Base-by-base conservation (phyloP, 179 eudicot genomes). In the Spinacia oleracea region DNA sequence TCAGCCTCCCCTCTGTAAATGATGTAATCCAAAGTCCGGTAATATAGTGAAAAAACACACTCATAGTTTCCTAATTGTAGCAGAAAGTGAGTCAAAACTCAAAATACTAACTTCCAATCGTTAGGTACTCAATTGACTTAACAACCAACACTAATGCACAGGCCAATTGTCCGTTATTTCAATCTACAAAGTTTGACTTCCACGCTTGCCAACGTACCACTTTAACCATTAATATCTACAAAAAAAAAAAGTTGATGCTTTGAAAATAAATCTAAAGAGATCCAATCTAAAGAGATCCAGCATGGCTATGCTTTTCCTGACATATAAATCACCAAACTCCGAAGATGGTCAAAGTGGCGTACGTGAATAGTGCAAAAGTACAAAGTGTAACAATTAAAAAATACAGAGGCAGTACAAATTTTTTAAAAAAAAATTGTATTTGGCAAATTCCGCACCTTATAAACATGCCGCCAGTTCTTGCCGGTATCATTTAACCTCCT, bases 401-500 rank as follows among this genome's bases (percentile, higher is more conserved):
- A 15, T 9, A 48, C 53, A 48, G 40, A 38, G 20, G 53, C 18
- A 48, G 53, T 5, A 60, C 31, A 23, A 8, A 31, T 46, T 34
- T n/a, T n/a, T n/a, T n/a, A n/a, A 66, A 66, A 9, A 35, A 67
- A 51, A 35, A 46, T 20, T 34, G 11, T n/a, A 48, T 14, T 14
- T 9, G 31, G 18, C 48, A 42, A 70, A 64, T 21, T 25, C 32
- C 27, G 69, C 59, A 92, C 99, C 98, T 96, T 96, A 82, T 92
- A 96, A 45, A 94, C 99, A 84, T 96, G 98, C 78, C 98, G 91
- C 99, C 99, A 96, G 68, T 96, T 96, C 86, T 94, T 94, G 67
- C 98, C 96, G 73, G 96, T 94, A 83, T 94, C 98, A 78, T 90
- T 96, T 66, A 94, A 73, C 72, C 99, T 93, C 86, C 92, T 96